Evolutionary conservation across 148 eudicot genomes (phyloP), one percentile per base, ranked within the genome.

Genomic region (Chenopodium berlandieri): DNA sequence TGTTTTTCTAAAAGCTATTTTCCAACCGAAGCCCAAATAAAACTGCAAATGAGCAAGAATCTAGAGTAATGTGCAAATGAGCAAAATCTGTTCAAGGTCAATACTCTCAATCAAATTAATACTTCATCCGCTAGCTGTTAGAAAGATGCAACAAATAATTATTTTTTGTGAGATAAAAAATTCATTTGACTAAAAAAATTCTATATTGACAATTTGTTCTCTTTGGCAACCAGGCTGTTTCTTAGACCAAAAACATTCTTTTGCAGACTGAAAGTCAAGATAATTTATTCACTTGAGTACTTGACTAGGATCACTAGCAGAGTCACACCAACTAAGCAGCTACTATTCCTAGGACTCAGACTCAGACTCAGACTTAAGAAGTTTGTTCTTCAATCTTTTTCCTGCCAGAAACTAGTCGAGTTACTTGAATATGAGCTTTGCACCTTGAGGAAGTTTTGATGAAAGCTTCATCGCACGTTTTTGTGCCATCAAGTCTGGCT

Each of bases 391-490:
- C 4, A 34, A 34, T 34, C 37, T 34, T 34, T 34, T 34, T 34
- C 37, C 37, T 34, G n/a, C n/a, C n/a, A n/a, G 37, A 34, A 34
- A 34, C 37, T 34, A 34, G 37, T 34, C 37, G 32, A 34, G 66
- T 70, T 70, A 44, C 75, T 44, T 73, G 56, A 73, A 20, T 34
- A 44, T 46, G 30, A 44, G 56, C 23, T 73, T 40, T 7, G 47
- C 75, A 47, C 75, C 75, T 73, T 40, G 27, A 44, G 54, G 58
- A 17, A 73, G 52, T 46, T 40, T 44, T 19, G n/a, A 14, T 73
- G 46, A 14, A 73, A 73, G 54, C 47, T 22, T 46, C 56, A 40
- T 40, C 2, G 75, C 54, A 73, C 75, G 75, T 73, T 73, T 47
- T 19, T 11, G 75, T 46, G 54, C 75, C 19, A 4, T 11, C 23